Conservation (phyloP, 768 basidiomycete species). For the Boletus sp. region DNA sequence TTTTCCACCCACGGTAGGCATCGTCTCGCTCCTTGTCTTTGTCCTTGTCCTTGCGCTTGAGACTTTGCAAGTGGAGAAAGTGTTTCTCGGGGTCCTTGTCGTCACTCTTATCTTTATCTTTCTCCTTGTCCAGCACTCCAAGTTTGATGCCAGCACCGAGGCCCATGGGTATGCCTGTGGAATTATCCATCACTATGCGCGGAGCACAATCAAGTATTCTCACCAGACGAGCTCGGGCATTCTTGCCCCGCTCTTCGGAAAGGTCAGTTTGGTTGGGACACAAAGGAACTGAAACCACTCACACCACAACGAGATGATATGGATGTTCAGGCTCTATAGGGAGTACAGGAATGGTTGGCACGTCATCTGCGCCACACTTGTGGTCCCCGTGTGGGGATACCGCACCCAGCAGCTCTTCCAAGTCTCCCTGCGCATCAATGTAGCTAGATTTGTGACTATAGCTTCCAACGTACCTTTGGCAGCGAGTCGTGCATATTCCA, state of each 20-base stretch:
- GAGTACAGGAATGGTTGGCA: constrained; percentile 44
- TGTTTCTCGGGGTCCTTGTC: constrained; percentile 33
- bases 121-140: constrained; percentile 50
- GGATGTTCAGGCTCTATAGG: constrained; percentile 56
- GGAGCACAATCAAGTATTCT: not conserved
- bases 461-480: constrained; percentile 53
- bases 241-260: constrained; percentile 66
- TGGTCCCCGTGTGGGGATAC: constrained; percentile 43
- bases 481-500: constrained; percentile 89
- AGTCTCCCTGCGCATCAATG: constrained; percentile 54
- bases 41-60: constrained; percentile 39
- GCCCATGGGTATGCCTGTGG: constrained; percentile 71
- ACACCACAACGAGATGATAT: constrained; percentile 81
- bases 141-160: constrained; percentile 75
- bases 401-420: constrained; percentile 67
- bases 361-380: constrained; percentile 27
- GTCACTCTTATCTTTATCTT: constrained; percentile 33
- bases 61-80: constrained; percentile 22
- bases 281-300: constrained; percentile 28
- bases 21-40: constrained; percentile 42
- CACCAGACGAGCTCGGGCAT: constrained; percentile 78
- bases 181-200: not conserved
- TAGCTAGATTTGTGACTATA: not conserved
- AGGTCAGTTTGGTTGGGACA: constrained; percentile 7
- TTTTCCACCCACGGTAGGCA: constrained; percentile 31